Evolutionary conservation across 2,329 filamentous ascomycete genomes (phyloP).

Genomic region (Colletotrichum chlorophyti): DNA sequence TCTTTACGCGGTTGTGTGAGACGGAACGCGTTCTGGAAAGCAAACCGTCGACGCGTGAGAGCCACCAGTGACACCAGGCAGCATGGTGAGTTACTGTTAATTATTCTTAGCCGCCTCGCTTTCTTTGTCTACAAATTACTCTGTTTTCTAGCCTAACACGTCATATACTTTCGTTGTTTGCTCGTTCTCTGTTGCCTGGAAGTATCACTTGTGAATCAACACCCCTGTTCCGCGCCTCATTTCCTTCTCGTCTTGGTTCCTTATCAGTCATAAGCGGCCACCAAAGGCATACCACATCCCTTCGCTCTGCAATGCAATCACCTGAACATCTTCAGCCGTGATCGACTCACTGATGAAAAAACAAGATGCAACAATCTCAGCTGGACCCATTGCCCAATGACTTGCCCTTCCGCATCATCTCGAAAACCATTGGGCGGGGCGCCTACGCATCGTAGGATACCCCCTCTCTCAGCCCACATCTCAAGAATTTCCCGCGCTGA

Average conservation of each 20-base stretch:
- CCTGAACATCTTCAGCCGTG: constrained; percentile 7
- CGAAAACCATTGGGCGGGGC: constrained; percentile 94
- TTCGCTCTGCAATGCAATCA: background rate
- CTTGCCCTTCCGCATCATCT: constrained; percentile 92
- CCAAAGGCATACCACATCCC: no score
- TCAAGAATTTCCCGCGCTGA: constrained; percentile 18
- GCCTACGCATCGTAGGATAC: constrained; percentile 88
- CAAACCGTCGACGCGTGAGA: constrained; percentile 3
- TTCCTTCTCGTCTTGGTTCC: constrained; percentile 7
- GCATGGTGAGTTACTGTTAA: constrained; percentile 16
- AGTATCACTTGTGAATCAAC: constrained; percentile 19
- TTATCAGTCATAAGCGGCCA: constrained; percentile 10
- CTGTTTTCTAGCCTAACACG: background rate
- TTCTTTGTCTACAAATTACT: constrained; percentile 12
- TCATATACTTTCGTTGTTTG: constrained; percentile 5
- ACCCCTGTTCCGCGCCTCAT: constrained; percentile 19
- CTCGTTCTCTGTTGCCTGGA: constrained; percentile 1
- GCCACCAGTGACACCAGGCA: background rate
- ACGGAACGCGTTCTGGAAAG: constrained; percentile 20
- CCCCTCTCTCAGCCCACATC: constrained; percentile 1
- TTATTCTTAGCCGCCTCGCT: background rate
- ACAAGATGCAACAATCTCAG: constrained; percentile 76
- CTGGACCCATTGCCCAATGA: constrained; percentile 83
- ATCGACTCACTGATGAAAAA: constrained; percentile 12
- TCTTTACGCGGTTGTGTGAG: constrained; percentile 32